Percentiles rank a stretch among this genome's conserved stretches.
phyloP scores from a whole-genome alignment of 139 green algal genomes.

The Zygnema cylindricum region DNA sequence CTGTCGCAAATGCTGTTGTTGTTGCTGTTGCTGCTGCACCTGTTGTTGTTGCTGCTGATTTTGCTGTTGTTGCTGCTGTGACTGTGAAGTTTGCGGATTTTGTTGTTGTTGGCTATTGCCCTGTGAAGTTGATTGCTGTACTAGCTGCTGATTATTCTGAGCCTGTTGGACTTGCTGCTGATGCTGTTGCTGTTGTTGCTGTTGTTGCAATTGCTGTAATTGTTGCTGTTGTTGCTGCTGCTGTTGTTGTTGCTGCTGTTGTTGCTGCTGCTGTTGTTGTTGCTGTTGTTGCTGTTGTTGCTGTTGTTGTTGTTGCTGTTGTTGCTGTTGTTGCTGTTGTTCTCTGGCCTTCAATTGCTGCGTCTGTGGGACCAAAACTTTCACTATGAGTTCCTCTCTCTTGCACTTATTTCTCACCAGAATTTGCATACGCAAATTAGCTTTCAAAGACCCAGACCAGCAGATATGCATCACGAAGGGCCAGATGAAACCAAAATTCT shows the following conservation, averaged over 20 bases:
- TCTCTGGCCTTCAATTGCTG: conserved; percentile 49
- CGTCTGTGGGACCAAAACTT: too few relatives aligned
- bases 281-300: conserved; percentile 51
- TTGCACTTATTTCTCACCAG: too few relatives aligned
- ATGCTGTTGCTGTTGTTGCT: conserved; percentile 38
- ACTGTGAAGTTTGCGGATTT: conserved; percentile 12
- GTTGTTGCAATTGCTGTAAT: conserved; percentile 43
- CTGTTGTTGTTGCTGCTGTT: conserved; percentile 46
- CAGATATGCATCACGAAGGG: too few relatives aligned
- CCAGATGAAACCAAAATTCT: too few relatives aligned
- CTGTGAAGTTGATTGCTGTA: conserved; percentile 23
- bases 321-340: conserved; percentile 42
- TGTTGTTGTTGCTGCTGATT: conserved; percentile 21
- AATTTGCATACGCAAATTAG: too few relatives aligned
- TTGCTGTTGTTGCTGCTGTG: conserved; percentile 16
- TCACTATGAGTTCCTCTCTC: too few relatives aligned
- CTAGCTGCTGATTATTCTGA: conserved; percentile 7
- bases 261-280: conserved; percentile 44
- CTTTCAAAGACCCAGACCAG: too few relatives aligned
- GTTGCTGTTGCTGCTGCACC: conserved; percentile 27
- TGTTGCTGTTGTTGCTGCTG: conserved; percentile 52
- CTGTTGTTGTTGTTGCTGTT: conserved; percentile 50
- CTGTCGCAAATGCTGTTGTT: conserved; percentile 1
- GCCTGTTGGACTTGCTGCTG: conserved; percentile 36
- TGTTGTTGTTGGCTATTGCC: background rate